Evolutionary conservation across 2,329 filamentous ascomycete genomes (phyloP).

Genomic region (Fusarium transvaalense): DNA sequence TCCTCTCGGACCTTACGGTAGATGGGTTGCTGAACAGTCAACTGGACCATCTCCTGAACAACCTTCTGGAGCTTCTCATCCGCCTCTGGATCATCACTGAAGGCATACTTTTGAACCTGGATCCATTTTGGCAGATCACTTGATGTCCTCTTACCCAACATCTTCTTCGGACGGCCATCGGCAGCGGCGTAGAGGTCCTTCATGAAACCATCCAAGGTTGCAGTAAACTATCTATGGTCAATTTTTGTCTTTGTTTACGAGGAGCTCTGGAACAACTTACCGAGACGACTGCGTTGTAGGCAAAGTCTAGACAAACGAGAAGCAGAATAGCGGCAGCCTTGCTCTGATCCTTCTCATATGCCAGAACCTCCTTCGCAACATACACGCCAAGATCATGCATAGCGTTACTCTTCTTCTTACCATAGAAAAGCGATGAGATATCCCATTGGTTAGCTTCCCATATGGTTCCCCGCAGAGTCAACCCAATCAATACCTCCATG

Average conservation of each 20-base stretch:
- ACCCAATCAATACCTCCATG: conserved; percentile 22
- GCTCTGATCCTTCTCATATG: neutral
- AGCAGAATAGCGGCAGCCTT: conserved; percentile 14
- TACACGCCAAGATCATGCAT: conserved; percentile 8
- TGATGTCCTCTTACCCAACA: neutral
- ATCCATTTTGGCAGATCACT: neutral
- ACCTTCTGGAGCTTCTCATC: neutral
- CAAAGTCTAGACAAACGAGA: conserved; percentile 12
- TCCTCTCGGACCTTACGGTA: neutral
- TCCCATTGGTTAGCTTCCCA: conserved; percentile 18
- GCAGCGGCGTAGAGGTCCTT: conserved; percentile 4
- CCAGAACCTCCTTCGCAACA: conserved; percentile 6
- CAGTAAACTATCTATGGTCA: neutral
- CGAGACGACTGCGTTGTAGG: conserved; percentile 10
- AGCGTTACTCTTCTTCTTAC: conserved; percentile 3
- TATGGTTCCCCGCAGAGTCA: conserved; percentile 34
- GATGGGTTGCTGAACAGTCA: conserved; percentile 1
- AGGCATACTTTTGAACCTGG: neutral
- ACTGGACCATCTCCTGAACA: neutral
- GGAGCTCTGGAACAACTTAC: neutral
- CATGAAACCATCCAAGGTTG: conserved; percentile 10
- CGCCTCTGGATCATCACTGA: neutral
- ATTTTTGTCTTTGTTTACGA: neutral
- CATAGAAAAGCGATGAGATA: neutral
- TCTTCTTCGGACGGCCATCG: neutral